Evolutionary conservation across 2,329 filamentous ascomycete species (phyloP).

Genomic region (Alternaria metachromatica): DNA sequence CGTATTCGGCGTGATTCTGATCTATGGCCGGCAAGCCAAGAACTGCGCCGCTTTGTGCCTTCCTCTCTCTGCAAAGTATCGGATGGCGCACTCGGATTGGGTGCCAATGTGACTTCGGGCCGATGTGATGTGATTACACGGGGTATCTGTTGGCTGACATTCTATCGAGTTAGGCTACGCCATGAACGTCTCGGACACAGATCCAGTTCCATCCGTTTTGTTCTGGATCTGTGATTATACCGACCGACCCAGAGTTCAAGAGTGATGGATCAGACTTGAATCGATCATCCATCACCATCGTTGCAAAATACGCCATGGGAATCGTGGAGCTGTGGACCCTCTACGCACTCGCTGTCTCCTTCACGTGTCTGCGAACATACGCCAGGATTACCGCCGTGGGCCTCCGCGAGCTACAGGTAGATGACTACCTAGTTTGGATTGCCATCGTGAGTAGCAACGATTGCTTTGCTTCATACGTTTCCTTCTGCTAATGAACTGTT

Average conservation of each 20-base stretch:
- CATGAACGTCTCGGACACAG: background rate
- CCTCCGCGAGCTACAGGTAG: background rate
- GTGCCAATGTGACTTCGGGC: background rate
- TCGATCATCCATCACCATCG: background rate
- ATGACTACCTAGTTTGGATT: background rate
- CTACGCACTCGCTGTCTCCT: background rate
- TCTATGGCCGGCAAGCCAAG: background rate
- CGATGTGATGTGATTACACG: background rate
- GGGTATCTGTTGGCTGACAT: background rate
- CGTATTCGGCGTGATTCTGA: background rate
- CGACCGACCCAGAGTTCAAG: background rate
- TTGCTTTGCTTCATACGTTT: background rate
- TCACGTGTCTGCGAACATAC: background rate
- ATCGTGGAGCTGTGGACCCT: background rate
- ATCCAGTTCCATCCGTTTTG: background rate
- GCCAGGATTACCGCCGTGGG: background rate
- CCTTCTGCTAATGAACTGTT: fast-evolving
- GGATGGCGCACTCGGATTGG: background rate
- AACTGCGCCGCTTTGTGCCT: background rate
- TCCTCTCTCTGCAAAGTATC: background rate
- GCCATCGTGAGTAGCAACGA: background rate
- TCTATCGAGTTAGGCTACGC: background rate
- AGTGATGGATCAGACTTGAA: background rate
- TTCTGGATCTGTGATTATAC: background rate
- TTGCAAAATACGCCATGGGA: background rate